Evolutionary conservation across 805 yeast genomes (phyloP).

Genomic region (Wickerhamomyces alni): DNA sequence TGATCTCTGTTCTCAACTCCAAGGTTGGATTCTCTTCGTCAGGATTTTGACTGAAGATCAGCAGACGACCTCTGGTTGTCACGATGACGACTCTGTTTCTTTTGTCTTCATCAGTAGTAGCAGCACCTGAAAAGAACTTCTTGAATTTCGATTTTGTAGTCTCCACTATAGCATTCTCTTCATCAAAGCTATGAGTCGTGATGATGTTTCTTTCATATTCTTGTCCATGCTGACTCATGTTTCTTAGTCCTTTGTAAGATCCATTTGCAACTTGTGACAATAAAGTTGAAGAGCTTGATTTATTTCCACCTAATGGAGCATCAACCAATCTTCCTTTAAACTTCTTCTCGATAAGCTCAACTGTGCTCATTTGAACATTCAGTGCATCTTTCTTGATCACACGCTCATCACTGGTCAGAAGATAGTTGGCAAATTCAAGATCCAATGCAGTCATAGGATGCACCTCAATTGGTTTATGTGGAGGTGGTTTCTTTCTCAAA

Average conservation of each 20-base stretch:
- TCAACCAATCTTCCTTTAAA: constrained; percentile 52
- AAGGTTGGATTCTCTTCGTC: constrained; percentile 29
- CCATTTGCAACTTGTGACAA: constrained; percentile 40
- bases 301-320: constrained; percentile 44
- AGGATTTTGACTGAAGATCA: constrained; percentile 38
- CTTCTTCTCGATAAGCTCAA: constrained; percentile 50
- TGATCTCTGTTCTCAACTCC: constrained; percentile 48
- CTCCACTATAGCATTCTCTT: constrained; percentile 11
- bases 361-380: constrained; percentile 35
- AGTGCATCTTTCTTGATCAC: constrained; percentile 53
- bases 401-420: constrained; percentile 54
- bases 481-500: constrained; percentile 9
- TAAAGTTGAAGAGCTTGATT: constrained; percentile 30
- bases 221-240: constrained; percentile 22
- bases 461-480: constrained; percentile 17
- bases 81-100: constrained; percentile 47
- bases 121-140: constrained; percentile 15
- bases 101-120: constrained; percentile 27
- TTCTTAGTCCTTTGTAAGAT: constrained; percentile 35
- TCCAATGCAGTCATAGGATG: constrained; percentile 50
- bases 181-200: constrained; percentile 17
- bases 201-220: constrained; percentile 26
- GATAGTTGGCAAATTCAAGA: constrained; percentile 49
- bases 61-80: constrained; percentile 58
- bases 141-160: constrained; percentile 17